Conservation (phyloP, 2,329 filamentous ascomycete species). For the Cytospora leucostoma region DNA sequence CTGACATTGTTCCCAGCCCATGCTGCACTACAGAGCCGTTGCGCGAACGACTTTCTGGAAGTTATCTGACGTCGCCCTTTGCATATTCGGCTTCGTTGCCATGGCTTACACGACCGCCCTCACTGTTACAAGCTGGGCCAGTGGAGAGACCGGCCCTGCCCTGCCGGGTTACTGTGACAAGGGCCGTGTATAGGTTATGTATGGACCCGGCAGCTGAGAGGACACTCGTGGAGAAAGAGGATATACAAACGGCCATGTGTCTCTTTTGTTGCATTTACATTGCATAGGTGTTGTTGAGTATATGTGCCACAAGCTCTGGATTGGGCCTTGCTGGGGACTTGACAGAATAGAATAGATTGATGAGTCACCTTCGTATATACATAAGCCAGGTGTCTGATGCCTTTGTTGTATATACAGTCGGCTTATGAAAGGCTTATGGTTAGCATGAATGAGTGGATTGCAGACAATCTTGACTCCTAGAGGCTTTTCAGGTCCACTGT, state of each 20-base stretch:
- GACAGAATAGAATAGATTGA: no score
- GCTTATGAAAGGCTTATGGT: no score
- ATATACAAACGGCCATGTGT: conserved; percentile 1
- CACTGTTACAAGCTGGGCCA: conserved; percentile 85
- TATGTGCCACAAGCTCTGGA: neutral
- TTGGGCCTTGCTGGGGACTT: neutral
- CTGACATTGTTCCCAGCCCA: conserved; percentile 61
- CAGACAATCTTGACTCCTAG: no score
- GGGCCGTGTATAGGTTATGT: conserved; percentile 32
- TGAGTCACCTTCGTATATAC: no score
- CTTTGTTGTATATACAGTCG: no score
- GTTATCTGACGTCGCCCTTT: conserved; percentile 71
- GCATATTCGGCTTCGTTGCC: conserved; percentile 78
- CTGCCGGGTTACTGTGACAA: conserved; percentile 58
- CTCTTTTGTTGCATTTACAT: conserved; percentile 20
- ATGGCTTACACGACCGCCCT: conserved; percentile 91
- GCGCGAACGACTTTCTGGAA: conserved; percentile 69
- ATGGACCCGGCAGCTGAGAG: neutral
- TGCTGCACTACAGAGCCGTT: conserved; percentile 84
- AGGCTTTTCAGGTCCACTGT: no score
- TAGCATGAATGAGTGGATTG: no score
- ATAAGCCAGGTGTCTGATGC: no score
- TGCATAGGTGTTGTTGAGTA: conserved; percentile 18
- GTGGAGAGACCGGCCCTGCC: conserved; percentile 48
- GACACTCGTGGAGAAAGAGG: neutral